Conservation (phyloP, 2,329 filamentous ascomycete genomes). For the Ophiocordyceps camponoti-saundersi region DNA sequence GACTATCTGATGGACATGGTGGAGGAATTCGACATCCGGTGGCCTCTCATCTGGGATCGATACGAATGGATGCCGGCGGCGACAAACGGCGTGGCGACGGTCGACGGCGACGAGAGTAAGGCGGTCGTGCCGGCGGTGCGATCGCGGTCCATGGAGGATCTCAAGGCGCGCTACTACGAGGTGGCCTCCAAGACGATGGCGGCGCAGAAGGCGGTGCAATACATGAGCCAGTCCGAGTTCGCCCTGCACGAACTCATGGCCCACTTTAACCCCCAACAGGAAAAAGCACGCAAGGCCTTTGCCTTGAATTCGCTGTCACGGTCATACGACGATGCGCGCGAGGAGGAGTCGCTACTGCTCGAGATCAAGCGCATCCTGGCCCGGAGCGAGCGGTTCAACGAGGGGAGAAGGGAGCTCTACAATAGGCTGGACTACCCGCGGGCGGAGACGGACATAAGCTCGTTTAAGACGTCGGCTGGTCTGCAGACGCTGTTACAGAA, state of each 20-base stretch:
- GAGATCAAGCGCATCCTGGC: constrained; percentile 87
- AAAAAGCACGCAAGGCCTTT: constrained; percentile 68
- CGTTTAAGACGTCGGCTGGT: constrained; percentile 68
- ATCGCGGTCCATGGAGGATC: constrained; percentile 63
- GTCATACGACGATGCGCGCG: constrained; percentile 72
- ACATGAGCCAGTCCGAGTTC: constrained; percentile 79
- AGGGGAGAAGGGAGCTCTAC: constrained; percentile 77
- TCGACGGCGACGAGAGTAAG: constrained; percentile 28
- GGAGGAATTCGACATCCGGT: constrained; percentile 69
- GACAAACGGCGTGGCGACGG: constrained; percentile 25
- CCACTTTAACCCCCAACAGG: constrained; percentile 69
- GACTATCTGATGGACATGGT: constrained; percentile 71
- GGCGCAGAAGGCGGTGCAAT: constrained; percentile 60
- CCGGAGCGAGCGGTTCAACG: constrained; percentile 70
- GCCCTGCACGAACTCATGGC: constrained; percentile 68
- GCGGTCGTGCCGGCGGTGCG: constrained; percentile 36
- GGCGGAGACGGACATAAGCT: constrained; percentile 49
- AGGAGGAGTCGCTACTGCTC: constrained; percentile 76
- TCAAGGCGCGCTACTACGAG: constrained; percentile 83
- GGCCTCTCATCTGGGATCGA: constrained; percentile 82
- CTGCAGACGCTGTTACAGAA: constrained; percentile 68
- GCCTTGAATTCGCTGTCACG: constrained; percentile 65
- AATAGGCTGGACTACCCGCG: constrained; percentile 69
- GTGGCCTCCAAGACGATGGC: constrained; percentile 72
- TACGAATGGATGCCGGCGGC: constrained; percentile 54